These are phyloP conservation scores for Globisporangium uncinulatum DNA, from an alignment of 352 stramenopile genomes.

Conservation along the genomic window DNA sequence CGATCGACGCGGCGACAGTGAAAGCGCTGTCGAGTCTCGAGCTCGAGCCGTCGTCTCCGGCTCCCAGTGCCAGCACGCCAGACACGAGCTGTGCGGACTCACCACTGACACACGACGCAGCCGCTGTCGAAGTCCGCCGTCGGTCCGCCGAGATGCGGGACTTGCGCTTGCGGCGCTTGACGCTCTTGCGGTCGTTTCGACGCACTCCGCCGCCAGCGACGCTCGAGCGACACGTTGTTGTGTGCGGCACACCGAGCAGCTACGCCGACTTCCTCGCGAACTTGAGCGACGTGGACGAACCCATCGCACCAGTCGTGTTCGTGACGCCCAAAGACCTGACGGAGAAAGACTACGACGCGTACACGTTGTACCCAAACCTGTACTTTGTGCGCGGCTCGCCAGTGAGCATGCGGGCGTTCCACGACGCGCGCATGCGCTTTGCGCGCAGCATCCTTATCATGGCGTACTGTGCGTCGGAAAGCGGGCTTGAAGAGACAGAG, in stretches of 20 bases:
- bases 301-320: constrained; percentile 36
- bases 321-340: constrained; percentile 43
- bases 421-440: constrained; percentile 46
- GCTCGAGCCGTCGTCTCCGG: not conserved
- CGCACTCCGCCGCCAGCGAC: constrained; percentile 22
- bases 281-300: constrained; percentile 41
- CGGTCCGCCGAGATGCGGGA: not conserved
- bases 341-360: constrained; percentile 40
- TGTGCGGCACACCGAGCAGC: constrained; percentile 61
- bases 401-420: constrained; percentile 51
- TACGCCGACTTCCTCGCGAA: constrained; percentile 51
- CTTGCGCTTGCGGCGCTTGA: constrained; percentile 21
- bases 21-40: not conserved
- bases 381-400: constrained; percentile 71
- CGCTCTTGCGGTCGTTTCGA: constrained; percentile 31
- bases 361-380: constrained; percentile 37
- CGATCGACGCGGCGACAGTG: not conserved
- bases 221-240: constrained; percentile 45
- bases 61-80: not conserved
- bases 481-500: constrained; percentile 13
- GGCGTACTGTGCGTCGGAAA: constrained; percentile 40
- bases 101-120: not conserved
- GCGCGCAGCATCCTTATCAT: constrained; percentile 70
- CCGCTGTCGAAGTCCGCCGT: not conserved
- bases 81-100: not conserved